Base-by-base conservation (phyloP, 192 early-diverging fungal genomes). In the Entomortierella beljakovae region DNA sequence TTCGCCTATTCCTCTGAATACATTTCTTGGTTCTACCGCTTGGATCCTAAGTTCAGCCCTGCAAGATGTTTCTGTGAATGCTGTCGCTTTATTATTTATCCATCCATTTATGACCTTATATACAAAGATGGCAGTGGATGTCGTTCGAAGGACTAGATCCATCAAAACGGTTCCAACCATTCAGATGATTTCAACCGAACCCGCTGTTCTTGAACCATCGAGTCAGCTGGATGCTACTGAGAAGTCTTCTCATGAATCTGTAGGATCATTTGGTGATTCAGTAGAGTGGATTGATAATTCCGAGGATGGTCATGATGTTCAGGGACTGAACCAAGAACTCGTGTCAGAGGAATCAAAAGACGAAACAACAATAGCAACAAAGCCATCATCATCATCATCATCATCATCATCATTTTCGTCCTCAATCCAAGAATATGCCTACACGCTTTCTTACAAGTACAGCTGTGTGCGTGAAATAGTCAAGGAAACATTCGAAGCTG, bases 71-170 rank as follows among this genome's bases (percentile, higher is more conserved):
- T 3, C 61, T 1, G 34, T 63, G 11, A 61, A 54, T 11, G 34
- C 56, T 0, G n/a, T 68, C 1, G 54, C 65, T 0, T 20, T 77
- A 20, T 20, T 63, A 3, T 60, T 38, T 4, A 53, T 69, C 3
- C 69, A 68, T 31, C 73, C 73, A 0, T n/a, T 77, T 6, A 35
- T 66, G 7, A 25, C 40, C 5, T 29, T 77, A 11, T 48, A 64
- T 18, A 53, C 73, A n/a, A 62, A 50, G 48, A 68, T 77, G 66
- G 58, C 73, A 2, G 68, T 66, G 4, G 73, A 77, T 59, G 53
- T 77, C 8, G 35, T 64, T 10, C 35, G 73, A 10, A 29, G 42
- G 15, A 61, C 58, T 7, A 57, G 33, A 29, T 13, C 37, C 20
- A 3, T 29, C 51, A 53, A 25, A 9, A 53, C 9, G 51, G 15